Evolutionary conservation across 2,329 filamentous ascomycete species (phyloP), one percentile per base, ranked within the genome.

Genomic region (Helotiales sp.): DNA sequence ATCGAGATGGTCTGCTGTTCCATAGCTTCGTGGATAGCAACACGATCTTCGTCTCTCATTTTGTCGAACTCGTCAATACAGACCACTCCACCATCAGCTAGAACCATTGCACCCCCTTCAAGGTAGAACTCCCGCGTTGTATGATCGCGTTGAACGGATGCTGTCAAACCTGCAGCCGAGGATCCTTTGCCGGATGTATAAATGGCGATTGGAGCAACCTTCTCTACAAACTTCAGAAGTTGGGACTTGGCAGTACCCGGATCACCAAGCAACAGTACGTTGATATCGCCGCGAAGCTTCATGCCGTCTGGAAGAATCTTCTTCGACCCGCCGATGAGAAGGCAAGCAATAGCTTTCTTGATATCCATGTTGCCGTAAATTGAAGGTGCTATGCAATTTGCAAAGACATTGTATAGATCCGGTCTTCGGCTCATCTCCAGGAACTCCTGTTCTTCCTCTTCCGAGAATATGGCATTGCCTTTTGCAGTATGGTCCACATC

Each of bases 21-120:
- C 95, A 99, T 99, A 58, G 95, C 95, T 82, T 99, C 95, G 80
- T 99, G 95, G 65, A 99, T 99, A 1, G 95, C 95, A 6, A 98
- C 95, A 67, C 95, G 85, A 69, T 99, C 95, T 74, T 99, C 95
- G 71, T 99, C 95, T 62, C 95, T 84, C 95, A 99, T 99, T 80
- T 99, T 99, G 78, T 99, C 95, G 71, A 99, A 99, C 76, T 99
- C 95, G 71, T 99, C 95, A 67, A 99, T 99, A 74, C 95, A 98
- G 9, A 98, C 95, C 1, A 98, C 93, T 67, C 95, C 95, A 2
- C 93, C 93, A 66, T 99, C 95, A 3, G 95, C 95, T 17, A 99
- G 84, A 3, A 99, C 95, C 95, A 99, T 98, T 30, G 95, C 95
- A 75, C 95, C 95, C 47, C 95, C 95, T 79, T 99, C 95, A 0